Evolutionary conservation across 1,284 basidiomycete genomes (phyloP), one percentile per base, ranked within the genome.

Genomic region (Tilletia caries): DNA sequence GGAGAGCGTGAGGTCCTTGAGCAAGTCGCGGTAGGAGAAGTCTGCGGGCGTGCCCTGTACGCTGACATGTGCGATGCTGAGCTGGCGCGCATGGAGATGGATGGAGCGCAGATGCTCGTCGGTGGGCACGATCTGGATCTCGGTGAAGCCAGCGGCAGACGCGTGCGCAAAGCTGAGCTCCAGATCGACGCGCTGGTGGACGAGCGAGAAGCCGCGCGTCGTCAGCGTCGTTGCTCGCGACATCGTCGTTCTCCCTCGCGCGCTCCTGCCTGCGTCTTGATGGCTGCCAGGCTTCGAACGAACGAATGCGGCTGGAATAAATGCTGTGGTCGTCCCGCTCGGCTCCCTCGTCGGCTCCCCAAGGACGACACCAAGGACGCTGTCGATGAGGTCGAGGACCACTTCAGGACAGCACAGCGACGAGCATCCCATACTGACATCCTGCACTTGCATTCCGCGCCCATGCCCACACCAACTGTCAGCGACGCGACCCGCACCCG

Each of bases 101-200:
- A 96, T 87, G 3, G 91, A 91, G 76, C 86, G 88, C 46, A 96
- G 86, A 71, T 91, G 89, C 71, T 87, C 88, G 79, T 86, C 90
- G 46, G 88, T 89, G 8, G 94, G 94, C 43, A 91, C 84, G 69
- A 96, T 87, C 23, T 91, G 92, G 76, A 96, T 88, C 85, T 96
- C 93, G 27, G 93, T 95, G 84, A 93, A 94, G 54, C 80, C 80
- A 8, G 52, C 54, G 29, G 65, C 32, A 1, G 48, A 34, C 1
- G 70, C 73, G 32, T 76, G 92, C 29, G 89, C 87, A 84, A 95
- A 92, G 86, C 92, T 90, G 73, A 95, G 89, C 85, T 95, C 92
- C 75, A 95, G 86, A 71, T 92, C 91, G 67, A 94, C 92, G 82
- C 92, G 92, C 87, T 95, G 93, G 85, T 95, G 91, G 85, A 77